phyloP scores from a whole-genome alignment of 2,329 filamentous ascomycete species.

The Aspergillus niger region DNA sequence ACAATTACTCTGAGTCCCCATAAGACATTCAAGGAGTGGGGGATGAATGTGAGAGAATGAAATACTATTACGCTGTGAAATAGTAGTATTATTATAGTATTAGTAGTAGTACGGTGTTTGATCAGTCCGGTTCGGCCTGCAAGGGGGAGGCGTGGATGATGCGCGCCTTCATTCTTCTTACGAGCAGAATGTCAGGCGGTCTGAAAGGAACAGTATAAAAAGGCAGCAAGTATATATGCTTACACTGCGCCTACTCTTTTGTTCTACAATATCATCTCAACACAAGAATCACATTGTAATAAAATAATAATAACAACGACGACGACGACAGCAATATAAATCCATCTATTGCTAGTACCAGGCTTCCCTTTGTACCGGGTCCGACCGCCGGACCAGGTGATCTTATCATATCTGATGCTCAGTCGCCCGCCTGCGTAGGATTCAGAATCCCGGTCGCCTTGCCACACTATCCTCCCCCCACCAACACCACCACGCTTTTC shows the following conservation, averaged over 20 bases:
- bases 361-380: background rate
- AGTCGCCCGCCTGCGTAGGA: conserved; percentile 13
- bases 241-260: background rate
- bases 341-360: no score
- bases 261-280: background rate
- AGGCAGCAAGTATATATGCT: background rate
- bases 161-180: conserved; percentile 8
- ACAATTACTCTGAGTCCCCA: background rate
- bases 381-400: conserved; percentile 21
- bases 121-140: background rate
- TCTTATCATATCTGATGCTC: conserved; percentile 32
- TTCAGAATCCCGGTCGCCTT: conserved; percentile 10
- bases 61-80: background rate
- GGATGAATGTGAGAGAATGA: background rate
- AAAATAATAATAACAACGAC: no score
- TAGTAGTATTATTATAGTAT: background rate
- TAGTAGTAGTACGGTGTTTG: background rate
- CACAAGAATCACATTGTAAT: background rate
- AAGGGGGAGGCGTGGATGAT: conserved; percentile 5
- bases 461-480: conserved; percentile 15
- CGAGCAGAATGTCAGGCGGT: conserved; percentile 10
- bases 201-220: background rate
- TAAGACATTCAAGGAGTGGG: background rate
- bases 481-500: conserved; percentile 11
- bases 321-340: no score